Base-by-base conservation (phyloP, 805 yeast genomes). In the Saccharomyces paradoxus region DNA sequence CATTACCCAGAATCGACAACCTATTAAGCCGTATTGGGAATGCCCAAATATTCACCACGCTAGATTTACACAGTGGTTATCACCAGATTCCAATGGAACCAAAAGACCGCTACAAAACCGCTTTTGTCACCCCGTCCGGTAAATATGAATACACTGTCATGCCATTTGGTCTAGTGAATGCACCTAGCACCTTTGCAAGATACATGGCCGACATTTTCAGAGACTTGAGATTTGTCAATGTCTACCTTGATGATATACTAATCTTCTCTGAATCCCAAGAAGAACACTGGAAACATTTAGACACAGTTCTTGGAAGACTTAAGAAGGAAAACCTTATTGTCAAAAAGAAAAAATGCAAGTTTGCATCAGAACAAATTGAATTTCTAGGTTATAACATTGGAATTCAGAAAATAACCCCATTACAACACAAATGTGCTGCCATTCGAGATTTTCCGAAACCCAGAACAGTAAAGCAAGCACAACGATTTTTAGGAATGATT, bases 141-240 rank as follows among this genome's bases (percentile, higher is more conserved):
- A 26, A 26, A 5, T 26, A 26, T 26, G 27, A 29, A 10, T 29
- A 29, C 6, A 10, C 13, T 8, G 31, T 10, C 9, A 8, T 29
- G 31, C 63, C 60, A 0, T 54, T 63, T 51, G 64, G 64, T 2
- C 30, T 55, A 9, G 50, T 50, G 2, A 59, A 60, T 41, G 60
- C 62, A 3, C 62, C 62, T 4, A 50, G 55, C 21, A 60, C 63
- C 0, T 61, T 63, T 48, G 53, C 58, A 6, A 27, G 61, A 2
- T 57, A 57, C 44, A 61, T 61, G 63, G 53, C 62, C n/a, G 60
- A 56, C 26, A 14, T 60, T 1, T 57, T 60, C 52, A 52, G 60
- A 9, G 58, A 52, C 24, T 22, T 55, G 24, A 14, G 32, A 10
- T 56, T 54, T 49, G 60, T 56, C 1, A 22, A 26, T 31, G 60